A percentile compares a stretch with the other conserved stretches of the same genome.
Evolutionary conservation across 805 yeast genomes (phyloP).

Genomic region (Zygosaccharomyces bisporus): DNA sequence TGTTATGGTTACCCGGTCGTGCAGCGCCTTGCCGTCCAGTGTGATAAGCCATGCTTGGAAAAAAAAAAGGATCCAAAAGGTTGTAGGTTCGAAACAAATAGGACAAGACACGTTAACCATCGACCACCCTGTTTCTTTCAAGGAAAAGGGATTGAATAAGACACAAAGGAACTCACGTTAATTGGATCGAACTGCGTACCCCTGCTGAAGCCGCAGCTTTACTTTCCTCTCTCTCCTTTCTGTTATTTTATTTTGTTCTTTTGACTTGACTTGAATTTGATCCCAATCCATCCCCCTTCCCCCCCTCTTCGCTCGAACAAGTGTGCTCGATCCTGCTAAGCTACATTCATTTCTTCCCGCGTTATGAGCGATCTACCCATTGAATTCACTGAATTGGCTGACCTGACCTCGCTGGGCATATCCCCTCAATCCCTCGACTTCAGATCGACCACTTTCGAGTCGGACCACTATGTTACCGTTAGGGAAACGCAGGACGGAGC

Average conservation of each 20-base stretch:
- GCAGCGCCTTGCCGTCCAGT: not conserved
- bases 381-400: slow-evolving; percentile 93
- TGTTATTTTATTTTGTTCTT: not conserved
- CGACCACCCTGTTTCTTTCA: not conserved
- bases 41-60: not conserved
- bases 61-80: not conserved
- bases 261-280: not conserved
- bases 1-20: not conserved
- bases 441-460: slow-evolving; percentile 90
- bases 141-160: not conserved
- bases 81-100: not conserved
- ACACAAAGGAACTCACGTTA: not conserved
- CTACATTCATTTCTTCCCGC: slow-evolving; percentile 2
- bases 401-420: slow-evolving; percentile 81
- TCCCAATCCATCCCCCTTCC: not conserved
- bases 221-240: not conserved
- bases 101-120: not conserved
- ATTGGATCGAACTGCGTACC: not conserved
- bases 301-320: not conserved
- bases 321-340: not conserved
- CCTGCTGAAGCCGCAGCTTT: not conserved
- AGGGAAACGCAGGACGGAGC: slow-evolving; percentile 61
- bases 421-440: slow-evolving; percentile 82
- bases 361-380: slow-evolving; percentile 76
- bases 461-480: slow-evolving; percentile 83